A percentile compares a stretch with the other conserved stretches of the same genome.
Evolutionary conservation across 2,329 filamentous ascomycete genomes (phyloP).

Genomic region (Talaromyces sp.): DNA sequence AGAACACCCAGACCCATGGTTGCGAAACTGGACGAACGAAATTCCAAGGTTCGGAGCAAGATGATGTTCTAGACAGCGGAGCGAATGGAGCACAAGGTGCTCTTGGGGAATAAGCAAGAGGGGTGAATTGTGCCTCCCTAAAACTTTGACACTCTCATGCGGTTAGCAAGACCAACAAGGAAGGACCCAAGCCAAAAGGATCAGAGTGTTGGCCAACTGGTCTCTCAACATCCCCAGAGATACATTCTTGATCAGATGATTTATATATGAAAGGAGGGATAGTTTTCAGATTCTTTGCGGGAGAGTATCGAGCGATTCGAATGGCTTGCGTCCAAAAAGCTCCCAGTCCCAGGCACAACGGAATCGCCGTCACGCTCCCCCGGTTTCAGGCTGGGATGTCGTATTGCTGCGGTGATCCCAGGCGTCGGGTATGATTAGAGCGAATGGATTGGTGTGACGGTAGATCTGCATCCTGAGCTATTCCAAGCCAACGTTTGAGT

Average conservation of each 20-base stretch:
- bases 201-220: no score
- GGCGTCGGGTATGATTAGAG: no score
- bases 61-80: neutral
- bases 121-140: neutral
- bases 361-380: neutral
- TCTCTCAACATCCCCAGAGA: no score
- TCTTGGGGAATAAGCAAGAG: neutral
- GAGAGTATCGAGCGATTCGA: no score
- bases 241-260: no score
- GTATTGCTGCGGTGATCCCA: neutral
- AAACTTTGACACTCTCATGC: neutral
- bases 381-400: neutral
- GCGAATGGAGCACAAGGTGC: neutral
- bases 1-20: constrained; percentile 73
- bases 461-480: no score
- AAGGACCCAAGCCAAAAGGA: no score
- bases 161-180: neutral
- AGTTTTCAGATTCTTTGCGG: no score
- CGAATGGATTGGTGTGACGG: no score
- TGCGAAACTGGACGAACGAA: neutral
- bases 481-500: no score
- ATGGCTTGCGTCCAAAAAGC: no score
- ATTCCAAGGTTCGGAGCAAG: neutral
- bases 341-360: neutral
- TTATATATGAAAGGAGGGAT: no score